Conservation (phyloP, 2,329 filamentous ascomycete genomes). For the Aspergillus viridinutans region DNA sequence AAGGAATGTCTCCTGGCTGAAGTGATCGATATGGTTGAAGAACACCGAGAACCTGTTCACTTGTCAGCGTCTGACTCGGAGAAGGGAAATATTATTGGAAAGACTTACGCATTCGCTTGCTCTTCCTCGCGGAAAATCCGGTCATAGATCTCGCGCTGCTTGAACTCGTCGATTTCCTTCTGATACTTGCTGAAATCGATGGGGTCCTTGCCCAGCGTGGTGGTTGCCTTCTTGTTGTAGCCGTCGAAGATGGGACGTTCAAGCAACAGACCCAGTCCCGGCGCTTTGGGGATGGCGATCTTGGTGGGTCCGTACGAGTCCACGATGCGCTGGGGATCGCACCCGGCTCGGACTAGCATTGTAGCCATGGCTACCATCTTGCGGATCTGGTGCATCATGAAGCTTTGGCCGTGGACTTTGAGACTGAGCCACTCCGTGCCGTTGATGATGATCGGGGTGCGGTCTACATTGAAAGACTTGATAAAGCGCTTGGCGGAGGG, state of each 20-base stretch:
- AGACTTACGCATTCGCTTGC: slow-evolving; percentile 74
- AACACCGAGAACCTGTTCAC: slow-evolving; percentile 64
- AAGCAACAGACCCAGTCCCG: slow-evolving; percentile 78
- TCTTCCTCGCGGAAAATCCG: slow-evolving; percentile 89
- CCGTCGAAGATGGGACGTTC: slow-evolving; percentile 87
- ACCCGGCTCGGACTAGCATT: slow-evolving; percentile 77
- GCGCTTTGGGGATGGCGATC: slow-evolving; percentile 90
- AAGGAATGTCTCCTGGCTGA: slow-evolving; percentile 66
- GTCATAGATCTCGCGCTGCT: slow-evolving; percentile 86
- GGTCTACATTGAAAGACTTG: slow-evolving; percentile 80
- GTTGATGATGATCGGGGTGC: slow-evolving; percentile 74
- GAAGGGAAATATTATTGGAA: not conserved
- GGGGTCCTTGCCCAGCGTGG: slow-evolving; percentile 58
- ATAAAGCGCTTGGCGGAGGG: slow-evolving; percentile 85
- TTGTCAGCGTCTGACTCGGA: slow-evolving; percentile 2
- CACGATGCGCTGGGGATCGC: slow-evolving; percentile 64
- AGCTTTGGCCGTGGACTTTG: slow-evolving; percentile 95
- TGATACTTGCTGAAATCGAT: slow-evolving; percentile 78
- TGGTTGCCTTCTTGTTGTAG: slow-evolving; percentile 71
- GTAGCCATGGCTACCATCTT: slow-evolving; percentile 97
- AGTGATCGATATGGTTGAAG: slow-evolving; percentile 75
- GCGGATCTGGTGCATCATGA: slow-evolving; percentile 99
- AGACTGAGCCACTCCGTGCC: slow-evolving; percentile 93
- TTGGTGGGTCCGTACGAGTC: slow-evolving; percentile 69
- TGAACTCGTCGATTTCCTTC: slow-evolving; percentile 78